These are phyloP conservation scores for Amanita pseudoporphyria DNA, from an alignment of 768 basidiomycete genomes.

Conservation along the genomic window DNA sequence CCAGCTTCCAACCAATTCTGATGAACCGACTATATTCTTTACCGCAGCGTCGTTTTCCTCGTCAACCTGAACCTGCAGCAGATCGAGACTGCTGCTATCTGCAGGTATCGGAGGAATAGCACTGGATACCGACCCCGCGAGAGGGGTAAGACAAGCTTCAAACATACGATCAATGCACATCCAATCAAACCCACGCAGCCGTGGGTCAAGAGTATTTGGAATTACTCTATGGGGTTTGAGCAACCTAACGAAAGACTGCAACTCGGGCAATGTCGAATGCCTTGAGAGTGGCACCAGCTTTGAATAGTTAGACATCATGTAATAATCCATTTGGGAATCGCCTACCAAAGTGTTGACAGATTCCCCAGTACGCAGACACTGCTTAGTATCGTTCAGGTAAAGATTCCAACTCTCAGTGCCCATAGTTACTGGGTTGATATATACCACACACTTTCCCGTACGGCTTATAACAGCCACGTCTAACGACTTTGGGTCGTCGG, in stretches of 20 bases:
- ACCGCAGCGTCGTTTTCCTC: conserved; percentile 40
- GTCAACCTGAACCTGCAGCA: conserved; percentile 11
- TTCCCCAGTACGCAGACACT: conserved; percentile 30
- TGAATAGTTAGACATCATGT: not conserved
- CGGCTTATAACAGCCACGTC: conserved; percentile 27
- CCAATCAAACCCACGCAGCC: conserved; percentile 58
- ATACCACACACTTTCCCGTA: conserved; percentile 56
- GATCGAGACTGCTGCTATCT: conserved; percentile 4
- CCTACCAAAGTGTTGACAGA: conserved; percentile 56
- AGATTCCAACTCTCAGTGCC: conserved; percentile 40
- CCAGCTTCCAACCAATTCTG: conserved; percentile 42
- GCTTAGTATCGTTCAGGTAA: conserved; percentile 31
- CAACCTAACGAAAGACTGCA: conserved; percentile 69
- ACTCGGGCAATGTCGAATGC: conserved; percentile 83
- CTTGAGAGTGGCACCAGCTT: conserved; percentile 79
- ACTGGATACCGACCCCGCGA: not conserved
- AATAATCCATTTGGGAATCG: not conserved
- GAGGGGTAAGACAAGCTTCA: conserved; percentile 36
- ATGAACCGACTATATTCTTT: conserved; percentile 52
- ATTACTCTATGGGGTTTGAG: conserved; percentile 72
- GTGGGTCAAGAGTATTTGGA: conserved; percentile 65
- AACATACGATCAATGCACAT: conserved; percentile 64
- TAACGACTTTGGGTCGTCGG: conserved; percentile 18
- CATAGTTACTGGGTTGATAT: conserved; percentile 79
- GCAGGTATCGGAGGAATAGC: not conserved